These are phyloP conservation scores for Crithidia brevicula DNA, from an alignment of 208 protist genomes.

Conservation along the genomic window DNA sequence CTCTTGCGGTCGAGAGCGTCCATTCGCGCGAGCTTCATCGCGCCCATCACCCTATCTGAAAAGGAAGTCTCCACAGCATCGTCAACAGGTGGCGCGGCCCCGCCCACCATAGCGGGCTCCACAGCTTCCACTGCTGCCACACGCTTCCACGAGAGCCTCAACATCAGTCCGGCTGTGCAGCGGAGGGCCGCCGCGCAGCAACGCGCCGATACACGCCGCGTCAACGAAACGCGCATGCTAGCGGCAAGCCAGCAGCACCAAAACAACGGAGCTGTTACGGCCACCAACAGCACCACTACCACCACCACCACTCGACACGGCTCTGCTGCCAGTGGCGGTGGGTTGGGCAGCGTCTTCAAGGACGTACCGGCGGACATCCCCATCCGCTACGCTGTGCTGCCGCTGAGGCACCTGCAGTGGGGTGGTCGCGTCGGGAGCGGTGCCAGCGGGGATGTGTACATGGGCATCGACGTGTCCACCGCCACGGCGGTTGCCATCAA, in stretches of 20 bases:
- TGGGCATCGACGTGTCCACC: conserved; percentile 67
- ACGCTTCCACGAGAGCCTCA: conserved; percentile 28
- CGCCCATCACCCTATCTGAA: conserved; percentile 26
- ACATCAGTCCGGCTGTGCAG: conserved; percentile 18
- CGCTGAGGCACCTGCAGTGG: conserved; percentile 60
- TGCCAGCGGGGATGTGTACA: conserved; percentile 66
- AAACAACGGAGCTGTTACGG: no score
- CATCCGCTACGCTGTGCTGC: conserved; percentile 49
- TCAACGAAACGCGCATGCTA: conserved; percentile 5
- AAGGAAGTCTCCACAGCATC: conserved; percentile 8
- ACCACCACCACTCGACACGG: no score
- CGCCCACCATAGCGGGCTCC: background rate
- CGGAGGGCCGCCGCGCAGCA: conserved; percentile 15
- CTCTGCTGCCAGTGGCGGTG: background rate
- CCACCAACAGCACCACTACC: background rate
- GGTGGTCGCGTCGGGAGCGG: conserved; percentile 62
- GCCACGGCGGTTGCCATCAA: conserved; percentile 73
- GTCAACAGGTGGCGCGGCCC: background rate
- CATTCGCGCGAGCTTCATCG: conserved; percentile 35
- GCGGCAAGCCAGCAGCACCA: background rate
- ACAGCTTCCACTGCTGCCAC: conserved; percentile 7
- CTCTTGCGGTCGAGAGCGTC: conserved; percentile 24
- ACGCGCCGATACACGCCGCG: conserved; percentile 10
- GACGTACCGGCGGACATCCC: conserved; percentile 33
- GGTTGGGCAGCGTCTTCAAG: conserved; percentile 3